These are phyloP conservation scores for Amaranthus cruentus DNA, from an alignment of 148 eudicot species.

Conservation along the genomic window DNA sequence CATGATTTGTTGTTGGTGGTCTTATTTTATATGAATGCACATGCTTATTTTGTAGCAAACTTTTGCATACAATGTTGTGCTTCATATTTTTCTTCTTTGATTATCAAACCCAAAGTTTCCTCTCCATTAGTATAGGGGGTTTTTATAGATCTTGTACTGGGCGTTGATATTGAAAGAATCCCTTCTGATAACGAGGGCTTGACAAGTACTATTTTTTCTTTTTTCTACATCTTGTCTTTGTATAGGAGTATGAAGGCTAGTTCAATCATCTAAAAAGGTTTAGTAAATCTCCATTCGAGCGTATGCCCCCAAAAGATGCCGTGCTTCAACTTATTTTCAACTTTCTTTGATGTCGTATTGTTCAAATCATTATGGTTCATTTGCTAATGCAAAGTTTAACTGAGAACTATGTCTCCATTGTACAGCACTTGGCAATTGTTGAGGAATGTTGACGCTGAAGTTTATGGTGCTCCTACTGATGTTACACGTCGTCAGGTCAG, in stretches of 20 bases:
- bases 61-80: too few species aligned
- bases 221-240: not conserved
- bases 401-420: conserved; percentile 19
- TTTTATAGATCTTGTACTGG: too few species aligned
- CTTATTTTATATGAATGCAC: too few species aligned
- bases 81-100: too few species aligned
- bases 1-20: too few species aligned
- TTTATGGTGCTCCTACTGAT: conserved; percentile 63
- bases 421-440: conserved; percentile 78
- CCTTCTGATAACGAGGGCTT: too few species aligned
- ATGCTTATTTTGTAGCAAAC: too few species aligned
- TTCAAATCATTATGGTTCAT: not conserved
- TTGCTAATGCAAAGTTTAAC: conserved; percentile 5
- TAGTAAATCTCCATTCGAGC: not conserved
- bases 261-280: not conserved
- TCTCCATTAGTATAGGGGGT: not conserved
- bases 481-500: conserved; percentile 83
- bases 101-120: not conserved
- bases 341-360: not conserved
- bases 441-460: conserved; percentile 63
- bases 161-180: too few species aligned
- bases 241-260: not conserved
- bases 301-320: not conserved
- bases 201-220: not conserved
- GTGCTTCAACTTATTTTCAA: not conserved